Conservation (phyloP, 495 filamentous ascomycete genomes). For the Penicillium cataractarum region DNA sequence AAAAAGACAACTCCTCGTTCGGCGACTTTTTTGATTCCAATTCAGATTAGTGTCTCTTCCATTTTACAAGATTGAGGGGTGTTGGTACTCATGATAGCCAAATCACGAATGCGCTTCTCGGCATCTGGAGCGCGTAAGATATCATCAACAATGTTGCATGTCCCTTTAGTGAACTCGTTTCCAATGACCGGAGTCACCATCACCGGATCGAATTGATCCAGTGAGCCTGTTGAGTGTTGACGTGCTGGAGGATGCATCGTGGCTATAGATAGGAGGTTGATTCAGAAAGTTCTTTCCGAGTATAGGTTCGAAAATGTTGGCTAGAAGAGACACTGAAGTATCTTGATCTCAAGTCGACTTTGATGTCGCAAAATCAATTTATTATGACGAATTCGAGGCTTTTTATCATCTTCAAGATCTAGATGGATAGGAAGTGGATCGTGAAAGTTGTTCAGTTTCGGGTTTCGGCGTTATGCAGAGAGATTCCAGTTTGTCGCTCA, state of each 20-base stretch:
- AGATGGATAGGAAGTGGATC: no score
- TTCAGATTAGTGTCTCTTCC: no score
- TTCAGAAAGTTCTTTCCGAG: no score
- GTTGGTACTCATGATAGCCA: slow-evolving; percentile 52
- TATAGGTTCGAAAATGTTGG: background rate
- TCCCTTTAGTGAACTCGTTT: slow-evolving; percentile 50
- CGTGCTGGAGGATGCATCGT: slow-evolving; percentile 13
- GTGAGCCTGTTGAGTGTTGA: slow-evolving; percentile 39
- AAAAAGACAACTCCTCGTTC: slow-evolving; percentile 74
- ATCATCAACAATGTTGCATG: slow-evolving; percentile 54
- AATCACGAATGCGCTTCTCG: slow-evolving; percentile 59
- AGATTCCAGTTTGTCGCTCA: background rate
- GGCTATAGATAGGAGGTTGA: background rate
- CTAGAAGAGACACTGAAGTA: background rate
- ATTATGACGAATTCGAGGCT: background rate
- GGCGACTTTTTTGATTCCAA: no score
- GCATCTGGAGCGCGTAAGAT: slow-evolving; percentile 55
- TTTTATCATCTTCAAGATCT: background rate
- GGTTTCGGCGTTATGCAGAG: slow-evolving; percentile 16
- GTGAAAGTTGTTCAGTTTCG: background rate
- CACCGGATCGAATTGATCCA: slow-evolving; percentile 30
- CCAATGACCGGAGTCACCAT: slow-evolving; percentile 52
- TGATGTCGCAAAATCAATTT: background rate
- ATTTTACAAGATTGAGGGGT: no score
- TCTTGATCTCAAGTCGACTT: background rate